phyloP scores from a whole-genome alignment of 2,329 filamentous ascomycete genomes.

The Grosmannia clavigera region DNA sequence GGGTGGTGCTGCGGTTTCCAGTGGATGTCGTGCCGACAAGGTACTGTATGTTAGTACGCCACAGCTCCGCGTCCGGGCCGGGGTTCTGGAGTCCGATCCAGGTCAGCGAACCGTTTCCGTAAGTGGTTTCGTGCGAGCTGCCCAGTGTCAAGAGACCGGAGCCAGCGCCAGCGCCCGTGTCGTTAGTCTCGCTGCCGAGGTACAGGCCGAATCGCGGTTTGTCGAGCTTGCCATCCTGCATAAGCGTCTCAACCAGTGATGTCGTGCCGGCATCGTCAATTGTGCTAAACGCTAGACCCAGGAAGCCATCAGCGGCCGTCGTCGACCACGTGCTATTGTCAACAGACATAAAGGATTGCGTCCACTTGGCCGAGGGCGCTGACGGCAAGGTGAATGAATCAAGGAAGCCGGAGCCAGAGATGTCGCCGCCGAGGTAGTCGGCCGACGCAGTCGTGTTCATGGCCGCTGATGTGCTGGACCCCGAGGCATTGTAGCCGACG shows the following conservation, averaged over 20 bases:
- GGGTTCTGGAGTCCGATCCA: constrained; percentile 1
- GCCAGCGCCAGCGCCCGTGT: constrained; percentile 16
- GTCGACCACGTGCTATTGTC: constrained; percentile 18
- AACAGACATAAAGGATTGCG: constrained; percentile 19
- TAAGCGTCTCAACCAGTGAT: constrained; percentile 21
- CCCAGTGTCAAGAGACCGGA: constrained; percentile 2
- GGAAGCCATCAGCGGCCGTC: constrained; percentile 21
- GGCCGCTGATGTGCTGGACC: constrained; percentile 15
- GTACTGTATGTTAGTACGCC: constrained; percentile 16
- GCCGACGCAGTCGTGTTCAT: constrained; percentile 15
- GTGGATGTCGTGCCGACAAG: constrained; percentile 10
- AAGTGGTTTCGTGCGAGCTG: constrained; percentile 19
- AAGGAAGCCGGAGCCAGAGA: constrained; percentile 14
- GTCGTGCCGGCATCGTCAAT: constrained; percentile 18
- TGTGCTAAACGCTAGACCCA: constrained; percentile 21
- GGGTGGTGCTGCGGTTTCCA: constrained; percentile 23
- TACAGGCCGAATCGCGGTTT: constrained; percentile 17
- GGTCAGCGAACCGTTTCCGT: constrained; percentile 16
- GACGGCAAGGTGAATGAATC: constrained; percentile 15
- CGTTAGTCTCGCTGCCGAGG: constrained; percentile 11
- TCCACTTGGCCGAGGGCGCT: constrained; percentile 13
- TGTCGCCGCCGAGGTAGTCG: constrained; percentile 20
- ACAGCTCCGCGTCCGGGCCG: constrained; percentile 15
- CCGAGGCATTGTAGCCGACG: constrained; percentile 16
- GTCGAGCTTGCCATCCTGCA: constrained; percentile 19